Conservation (phyloP, 169 alveolate species). For the Eimeria falciformis region DNA sequence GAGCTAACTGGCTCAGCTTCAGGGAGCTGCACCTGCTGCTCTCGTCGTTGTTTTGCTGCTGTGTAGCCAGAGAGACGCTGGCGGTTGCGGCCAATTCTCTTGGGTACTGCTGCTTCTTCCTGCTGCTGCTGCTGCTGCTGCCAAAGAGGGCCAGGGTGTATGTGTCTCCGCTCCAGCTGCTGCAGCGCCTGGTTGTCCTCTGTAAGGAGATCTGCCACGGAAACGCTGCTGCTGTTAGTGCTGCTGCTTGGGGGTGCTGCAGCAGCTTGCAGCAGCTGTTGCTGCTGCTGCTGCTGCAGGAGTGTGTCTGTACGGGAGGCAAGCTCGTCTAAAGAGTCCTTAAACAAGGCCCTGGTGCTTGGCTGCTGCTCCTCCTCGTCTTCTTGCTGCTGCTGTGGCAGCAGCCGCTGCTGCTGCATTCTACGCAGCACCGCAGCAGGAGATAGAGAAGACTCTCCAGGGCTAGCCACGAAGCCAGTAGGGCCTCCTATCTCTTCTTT, state of each 20-base stretch:
- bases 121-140: background rate
- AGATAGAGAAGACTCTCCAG: constrained; percentile 5
- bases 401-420: constrained; percentile 59
- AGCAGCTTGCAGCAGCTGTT: constrained; percentile 37
- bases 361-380: constrained; percentile 55
- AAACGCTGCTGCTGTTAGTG: constrained; percentile 17
- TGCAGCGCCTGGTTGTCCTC: background rate
- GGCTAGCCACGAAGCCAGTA: background rate
- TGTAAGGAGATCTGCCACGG: constrained; percentile 16
- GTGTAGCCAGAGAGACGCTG: background rate
- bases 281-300: constrained; percentile 61
- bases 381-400: constrained; percentile 16
- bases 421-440: background rate
- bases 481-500: background rate
- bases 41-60: background rate
- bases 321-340: constrained; percentile 1
- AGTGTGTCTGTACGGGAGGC: background rate
- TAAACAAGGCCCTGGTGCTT: background rate
- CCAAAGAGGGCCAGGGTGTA: background rate
- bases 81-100: background rate
- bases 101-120: constrained; percentile 8
- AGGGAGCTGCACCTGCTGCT: constrained; percentile 12
- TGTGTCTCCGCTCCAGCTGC: constrained; percentile 14
- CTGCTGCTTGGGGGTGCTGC: constrained; percentile 29
- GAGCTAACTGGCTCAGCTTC: too few species aligned